Base-by-base conservation (phyloP, 78 protist species). In the Carpediemonas membranifera region DNA sequence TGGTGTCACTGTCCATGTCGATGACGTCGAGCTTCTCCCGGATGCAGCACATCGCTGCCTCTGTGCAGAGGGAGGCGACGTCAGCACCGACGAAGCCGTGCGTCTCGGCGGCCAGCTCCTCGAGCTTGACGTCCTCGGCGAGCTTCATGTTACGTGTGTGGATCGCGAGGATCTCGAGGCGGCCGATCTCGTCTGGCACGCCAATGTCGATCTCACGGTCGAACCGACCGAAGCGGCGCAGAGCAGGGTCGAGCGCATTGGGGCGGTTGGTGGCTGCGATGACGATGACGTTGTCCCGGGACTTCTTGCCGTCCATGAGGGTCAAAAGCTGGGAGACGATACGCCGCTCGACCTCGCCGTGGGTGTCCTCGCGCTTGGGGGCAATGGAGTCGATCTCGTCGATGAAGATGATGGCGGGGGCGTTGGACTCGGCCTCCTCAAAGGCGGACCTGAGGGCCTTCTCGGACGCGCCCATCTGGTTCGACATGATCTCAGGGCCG, bases 51-150 rank as follows among this genome's bases (percentile, higher is more conserved):
- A 96, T 85, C 15, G 98, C 99, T 0, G 99, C 96, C 79, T 97
- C 99, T 1, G 96, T 90, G 71, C 96, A 90, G 30, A 97, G 92
- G 34, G 87, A 87, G 0, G 97, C 97, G 31, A 96, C 28, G 61
- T 98, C 99, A 5, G 99, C 92, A 19, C 99, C 99, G 37, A 98
- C 99, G 73, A 67, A 94, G 33, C 99, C 98, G 84, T 96, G 99
- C 54, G 98, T 90, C 73, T 92, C 94, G 14, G 65, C 72, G 54
- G 96, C 24, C 44, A 86, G 59, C 50, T 67, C 54, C 70, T 90
- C 98, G 18, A 97, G 92, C 78, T 97, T 98, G 34, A 97, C 99
- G 31, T 95, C 88, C 30, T 84, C 95, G 34, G 54, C 84, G 37
- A 97, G 85, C 86, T 93, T 94, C 99, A 97, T 97, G 87, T 95